These are phyloP conservation scores for Corylus avellana DNA, from an alignment of 306 rosid genomes.

Conservation along the genomic window DNA sequence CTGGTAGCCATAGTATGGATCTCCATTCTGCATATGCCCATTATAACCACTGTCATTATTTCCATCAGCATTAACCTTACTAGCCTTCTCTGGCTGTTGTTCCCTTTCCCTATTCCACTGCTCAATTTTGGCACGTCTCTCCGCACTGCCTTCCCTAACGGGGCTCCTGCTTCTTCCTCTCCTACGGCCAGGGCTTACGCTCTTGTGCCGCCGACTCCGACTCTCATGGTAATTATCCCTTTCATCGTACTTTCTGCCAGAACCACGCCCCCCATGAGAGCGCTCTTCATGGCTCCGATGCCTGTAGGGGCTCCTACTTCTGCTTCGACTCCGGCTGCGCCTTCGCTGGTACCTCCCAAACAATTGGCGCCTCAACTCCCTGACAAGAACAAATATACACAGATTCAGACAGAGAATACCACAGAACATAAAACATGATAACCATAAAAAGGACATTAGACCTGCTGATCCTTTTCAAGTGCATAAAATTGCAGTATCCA, in stretches of 20 bases:
- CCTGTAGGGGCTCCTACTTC: constrained; percentile 77
- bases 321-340: constrained; percentile 56
- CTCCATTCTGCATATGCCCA: constrained; percentile 30
- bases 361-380: constrained; percentile 71
- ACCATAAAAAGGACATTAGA: neutral
- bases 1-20: constrained; percentile 34
- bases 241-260: constrained; percentile 63
- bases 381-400: constrained; percentile 8
- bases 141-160: constrained; percentile 75
- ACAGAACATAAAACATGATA: neutral
- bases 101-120: constrained; percentile 89
- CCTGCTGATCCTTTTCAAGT: constrained; percentile 71
- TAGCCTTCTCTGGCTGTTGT: constrained; percentile 36
- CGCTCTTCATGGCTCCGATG: constrained; percentile 72
- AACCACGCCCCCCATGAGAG: constrained; percentile 46
- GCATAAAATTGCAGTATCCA: constrained; percentile 79
- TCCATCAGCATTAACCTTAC: constrained; percentile 30
- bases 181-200: constrained; percentile 57
- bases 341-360: constrained; percentile 47
- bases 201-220: constrained; percentile 57
- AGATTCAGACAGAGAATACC: neutral
- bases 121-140: constrained; percentile 83
- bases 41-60: constrained; percentile 8
- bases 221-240: constrained; percentile 60
- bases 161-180: constrained; percentile 62